Evolutionary conservation across 2,329 filamentous ascomycete species (phyloP), one percentile per base, ranked within the genome.

Genomic region (Microdochium bolleyi): DNA sequence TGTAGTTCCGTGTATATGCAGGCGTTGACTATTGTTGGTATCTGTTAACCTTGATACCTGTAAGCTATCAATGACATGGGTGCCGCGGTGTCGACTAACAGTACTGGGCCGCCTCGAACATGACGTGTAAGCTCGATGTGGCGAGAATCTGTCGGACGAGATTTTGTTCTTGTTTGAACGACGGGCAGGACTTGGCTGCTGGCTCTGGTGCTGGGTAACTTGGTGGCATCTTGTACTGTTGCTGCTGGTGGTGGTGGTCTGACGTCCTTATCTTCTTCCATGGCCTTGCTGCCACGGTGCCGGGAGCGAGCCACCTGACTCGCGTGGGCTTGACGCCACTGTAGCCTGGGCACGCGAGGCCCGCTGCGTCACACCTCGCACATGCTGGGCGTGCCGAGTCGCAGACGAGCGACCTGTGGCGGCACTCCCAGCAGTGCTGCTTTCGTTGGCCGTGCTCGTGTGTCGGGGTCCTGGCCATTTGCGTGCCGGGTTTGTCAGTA

Each of bases 1-100:
- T 59, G 16, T 22, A 68, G 13, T 53, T 64, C 58, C 25, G 52
- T 59, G 49, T 62, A 63, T 56, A 67, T 67, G 54, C 60, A 62
- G 32, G 58, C 51, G 51, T 66, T 67, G 51, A 59, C 65, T 67
- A 13, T 21, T 7, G 9, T 22, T 30, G 11, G 27, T 30, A 11
- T 30, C 27, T 30, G 27, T 30, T 30, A 30, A 30, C 27, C 5
- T 11, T 30, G 27, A 30, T 30, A 30, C 5, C 27, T 30, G 27
- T 5, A 30, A 30, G 4, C 8, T 21, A 46, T 46, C 19, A 41
- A 27, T 13, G 14, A 22, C 13, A 21, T 16, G 2, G 5, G 50
- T 22, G 49, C 52, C 48, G 7, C 44, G 14, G 16, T 51, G 52
- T 60, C 25, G 63, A 50, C 4, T 49, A 53, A 46, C 52, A 54